Evolutionary conservation across 192 early-diverging fungal genomes (phyloP).

Genomic region (Cladochytrium replicatum): DNA sequence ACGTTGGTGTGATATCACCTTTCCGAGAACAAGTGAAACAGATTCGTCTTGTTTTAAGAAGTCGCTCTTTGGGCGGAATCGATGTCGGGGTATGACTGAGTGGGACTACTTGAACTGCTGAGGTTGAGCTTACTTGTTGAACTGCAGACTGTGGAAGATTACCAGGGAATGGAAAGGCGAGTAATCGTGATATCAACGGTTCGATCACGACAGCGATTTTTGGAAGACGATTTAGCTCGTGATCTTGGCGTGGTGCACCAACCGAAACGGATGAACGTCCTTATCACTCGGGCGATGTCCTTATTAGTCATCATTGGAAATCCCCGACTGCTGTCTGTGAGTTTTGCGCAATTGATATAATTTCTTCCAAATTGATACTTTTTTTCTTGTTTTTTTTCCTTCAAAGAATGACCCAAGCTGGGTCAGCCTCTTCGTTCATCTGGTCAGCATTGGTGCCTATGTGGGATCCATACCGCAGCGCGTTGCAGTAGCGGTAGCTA

Average conservation of each 20-base stretch:
- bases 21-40: conserved; percentile 44
- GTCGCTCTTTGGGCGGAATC: conserved; percentile 17
- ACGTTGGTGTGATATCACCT: conserved; percentile 47
- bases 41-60: conserved; percentile 26
- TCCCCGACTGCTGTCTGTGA: conserved; percentile 3
- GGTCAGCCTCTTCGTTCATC: background rate
- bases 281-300: conserved; percentile 30
- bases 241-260: conserved; percentile 32
- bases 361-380: background rate
- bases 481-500: too few species aligned
- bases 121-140: too few species aligned
- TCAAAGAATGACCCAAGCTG: conserved; percentile 5
- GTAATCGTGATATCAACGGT: conserved; percentile 40
- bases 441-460: too few species aligned
- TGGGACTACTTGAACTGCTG: too few species aligned
- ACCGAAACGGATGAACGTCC: conserved; percentile 39
- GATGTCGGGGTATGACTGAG: too few species aligned
- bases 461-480: too few species aligned
- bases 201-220: conserved; percentile 20
- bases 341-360: background rate
- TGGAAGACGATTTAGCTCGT: conserved; percentile 30
- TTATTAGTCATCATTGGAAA: conserved; percentile 13
- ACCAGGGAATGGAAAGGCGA: conserved; percentile 43
- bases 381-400: background rate
- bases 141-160: conserved; percentile 40